phyloP scores from a whole-genome alignment of 2,329 filamentous ascomycete genomes.

The Neurospora crassa region DNA sequence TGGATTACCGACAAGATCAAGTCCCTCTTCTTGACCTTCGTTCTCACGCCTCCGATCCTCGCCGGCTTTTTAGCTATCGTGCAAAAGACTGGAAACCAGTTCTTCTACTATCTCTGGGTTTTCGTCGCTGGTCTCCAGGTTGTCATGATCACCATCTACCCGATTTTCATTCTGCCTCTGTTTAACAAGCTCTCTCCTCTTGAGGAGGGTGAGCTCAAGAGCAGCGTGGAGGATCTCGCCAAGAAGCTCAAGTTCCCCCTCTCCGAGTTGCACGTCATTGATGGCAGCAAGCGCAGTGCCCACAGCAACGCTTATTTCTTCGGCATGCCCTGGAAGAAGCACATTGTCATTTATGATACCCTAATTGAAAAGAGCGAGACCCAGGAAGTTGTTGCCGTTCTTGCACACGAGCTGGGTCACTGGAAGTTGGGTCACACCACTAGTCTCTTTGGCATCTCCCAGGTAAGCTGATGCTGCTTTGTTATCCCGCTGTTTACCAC shows the following conservation, averaged over 20 bases:
- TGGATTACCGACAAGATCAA: slow-evolving; percentile 91
- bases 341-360: slow-evolving; percentile 99
- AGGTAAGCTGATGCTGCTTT: slow-evolving; percentile 40
- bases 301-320: slow-evolving; percentile 96
- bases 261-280: slow-evolving; percentile 87
- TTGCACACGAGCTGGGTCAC: slow-evolving; percentile 93
- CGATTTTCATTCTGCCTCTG: slow-evolving; percentile 82
- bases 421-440: slow-evolving; percentile 96
- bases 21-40: slow-evolving; percentile 70
- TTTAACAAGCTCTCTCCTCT: slow-evolving; percentile 98
- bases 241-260: slow-evolving; percentile 82
- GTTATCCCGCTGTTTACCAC: not conserved
- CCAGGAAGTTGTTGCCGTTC: slow-evolving; percentile 86
- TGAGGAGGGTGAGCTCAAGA: slow-evolving; percentile 78
- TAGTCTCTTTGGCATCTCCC: slow-evolving; percentile 75
- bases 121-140: slow-evolving; percentile 85
- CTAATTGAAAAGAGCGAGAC: slow-evolving; percentile 90
- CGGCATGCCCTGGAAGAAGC: slow-evolving; percentile 97
- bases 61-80: slow-evolving; percentile 90
- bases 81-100: slow-evolving; percentile 82
- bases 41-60: slow-evolving; percentile 77
- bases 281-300: slow-evolving; percentile 78
- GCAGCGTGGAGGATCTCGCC: slow-evolving; percentile 75
- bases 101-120: slow-evolving; percentile 97
- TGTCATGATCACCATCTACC: slow-evolving; percentile 93